Percentiles rank a stretch among this genome's conserved stretches.
These are phyloP conservation scores for Colletotrichum coccodes DNA, from an alignment of 2,329 filamentous ascomycete genomes.

Conservation along the genomic window DNA sequence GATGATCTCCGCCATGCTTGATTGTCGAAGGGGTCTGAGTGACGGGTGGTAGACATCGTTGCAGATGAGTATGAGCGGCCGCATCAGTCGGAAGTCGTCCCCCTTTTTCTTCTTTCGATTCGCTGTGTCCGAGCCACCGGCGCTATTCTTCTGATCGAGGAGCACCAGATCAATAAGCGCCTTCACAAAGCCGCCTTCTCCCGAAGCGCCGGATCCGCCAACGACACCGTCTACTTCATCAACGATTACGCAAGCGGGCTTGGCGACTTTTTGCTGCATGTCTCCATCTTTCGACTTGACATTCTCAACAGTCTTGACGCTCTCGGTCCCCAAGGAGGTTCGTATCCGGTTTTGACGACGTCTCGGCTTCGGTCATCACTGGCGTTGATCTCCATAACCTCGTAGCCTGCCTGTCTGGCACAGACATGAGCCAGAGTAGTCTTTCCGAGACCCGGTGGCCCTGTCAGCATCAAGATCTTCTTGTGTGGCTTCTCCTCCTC, in stretches of 20 bases:
- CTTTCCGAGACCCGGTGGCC: conserved; percentile 93
- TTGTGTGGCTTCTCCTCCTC: conserved; percentile 82
- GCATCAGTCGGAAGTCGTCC: conserved; percentile 86
- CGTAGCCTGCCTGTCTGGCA: conserved; percentile 93
- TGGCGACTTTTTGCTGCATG: conserved; percentile 75
- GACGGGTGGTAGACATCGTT: conserved; percentile 97
- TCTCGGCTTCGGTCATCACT: conserved; percentile 92
- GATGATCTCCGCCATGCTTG: conserved; percentile 86
- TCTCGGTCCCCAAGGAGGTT: conserved; percentile 93
- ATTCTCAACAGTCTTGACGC: conserved; percentile 80
- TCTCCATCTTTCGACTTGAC: conserved; percentile 61
- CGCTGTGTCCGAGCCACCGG: conserved; percentile 40
- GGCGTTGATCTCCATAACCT: conserved; percentile 96
- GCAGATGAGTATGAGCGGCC: conserved; percentile 93
- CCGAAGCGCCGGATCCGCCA: conserved; percentile 77
- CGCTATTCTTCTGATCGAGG: conserved; percentile 82
- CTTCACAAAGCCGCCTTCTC: conserved; percentile 95
- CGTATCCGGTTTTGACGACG: conserved; percentile 92
- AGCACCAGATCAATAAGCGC: conserved; percentile 91
- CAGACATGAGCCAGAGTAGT: conserved; percentile 97
- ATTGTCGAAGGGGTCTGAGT: conserved; percentile 86
- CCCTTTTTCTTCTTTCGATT: conserved; percentile 74
- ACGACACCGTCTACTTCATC: conserved; percentile 98
- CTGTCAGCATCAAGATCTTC: conserved; percentile 90
- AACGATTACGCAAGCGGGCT: conserved; percentile 91